These are phyloP conservation scores for Microcos paniculata DNA, from an alignment of 345 rosid genomes.

Conservation along the genomic window DNA sequence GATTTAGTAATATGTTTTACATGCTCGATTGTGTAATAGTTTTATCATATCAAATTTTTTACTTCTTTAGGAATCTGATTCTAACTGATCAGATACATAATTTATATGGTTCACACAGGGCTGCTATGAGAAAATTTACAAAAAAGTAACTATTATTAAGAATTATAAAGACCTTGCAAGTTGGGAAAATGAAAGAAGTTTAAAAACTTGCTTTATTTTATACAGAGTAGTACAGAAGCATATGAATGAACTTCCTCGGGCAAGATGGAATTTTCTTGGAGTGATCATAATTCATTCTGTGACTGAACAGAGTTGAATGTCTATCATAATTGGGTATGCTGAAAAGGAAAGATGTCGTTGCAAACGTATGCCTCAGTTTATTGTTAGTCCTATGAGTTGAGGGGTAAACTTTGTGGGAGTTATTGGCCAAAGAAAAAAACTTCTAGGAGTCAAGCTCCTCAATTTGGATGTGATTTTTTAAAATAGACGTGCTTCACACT, in stretches of 20 bases:
- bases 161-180: too few relatives aligned
- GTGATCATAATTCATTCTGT: background rate
- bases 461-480: background rate
- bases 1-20: background rate
- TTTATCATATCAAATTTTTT: background rate
- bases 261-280: background rate
- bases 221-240: background rate
- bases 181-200: background rate
- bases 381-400: background rate
- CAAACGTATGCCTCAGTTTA: background rate
- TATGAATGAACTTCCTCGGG: background rate
- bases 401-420: background rate
- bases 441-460: constrained; percentile 8
- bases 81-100: background rate
- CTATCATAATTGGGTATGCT: background rate
- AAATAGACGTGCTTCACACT: background rate
- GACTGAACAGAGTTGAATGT: too few relatives aligned
- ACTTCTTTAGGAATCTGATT: background rate
- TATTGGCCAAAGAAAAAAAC: background rate
- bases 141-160: background rate
- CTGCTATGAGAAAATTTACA: background rate
- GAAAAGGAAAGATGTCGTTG: background rate
- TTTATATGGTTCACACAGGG: background rate
- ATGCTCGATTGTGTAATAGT: background rate
- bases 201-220: background rate